Evolutionary conservation across 2,329 filamentous ascomycete genomes (phyloP).

Genomic region (Fusarium veterinarium): DNA sequence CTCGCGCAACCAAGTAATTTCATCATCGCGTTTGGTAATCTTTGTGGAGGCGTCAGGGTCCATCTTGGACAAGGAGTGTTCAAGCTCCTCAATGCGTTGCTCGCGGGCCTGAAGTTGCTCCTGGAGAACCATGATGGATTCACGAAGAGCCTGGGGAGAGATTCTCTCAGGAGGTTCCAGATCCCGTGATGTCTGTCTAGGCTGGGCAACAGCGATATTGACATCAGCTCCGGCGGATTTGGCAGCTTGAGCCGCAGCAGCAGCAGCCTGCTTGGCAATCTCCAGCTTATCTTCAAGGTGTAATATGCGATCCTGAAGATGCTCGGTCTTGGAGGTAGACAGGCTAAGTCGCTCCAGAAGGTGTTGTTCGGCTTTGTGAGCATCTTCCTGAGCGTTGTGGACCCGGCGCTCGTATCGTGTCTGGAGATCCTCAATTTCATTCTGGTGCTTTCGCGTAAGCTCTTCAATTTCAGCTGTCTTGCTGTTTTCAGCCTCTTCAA

Average conservation of each 20-base stretch:
- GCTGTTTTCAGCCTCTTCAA: slow-evolving; percentile 81
- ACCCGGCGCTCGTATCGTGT: slow-evolving; percentile 80
- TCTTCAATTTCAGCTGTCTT: slow-evolving; percentile 68
- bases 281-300: slow-evolving; percentile 92
- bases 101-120: slow-evolving; percentile 97
- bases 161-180: slow-evolving; percentile 81
- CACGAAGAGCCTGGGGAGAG: slow-evolving; percentile 91
- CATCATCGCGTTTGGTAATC: slow-evolving; percentile 90
- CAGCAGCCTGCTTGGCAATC: slow-evolving; percentile 87
- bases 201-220: slow-evolving; percentile 36
- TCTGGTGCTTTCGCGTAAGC: slow-evolving; percentile 69
- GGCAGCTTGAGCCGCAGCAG: slow-evolving; percentile 82
- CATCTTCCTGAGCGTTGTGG: slow-evolving; percentile 81
- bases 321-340: slow-evolving; percentile 84
- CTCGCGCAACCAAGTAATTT: slow-evolving; percentile 95
- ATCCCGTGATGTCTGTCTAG: slow-evolving; percentile 47
- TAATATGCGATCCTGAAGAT: slow-evolving; percentile 84
- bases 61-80: slow-evolving; percentile 73
- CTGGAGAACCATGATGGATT: slow-evolving; percentile 95
- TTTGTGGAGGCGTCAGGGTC: slow-evolving; percentile 84
- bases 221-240: slow-evolving; percentile 64
- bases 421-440: slow-evolving; percentile 79
- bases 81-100: slow-evolving; percentile 86
- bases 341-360: slow-evolving; percentile 84
- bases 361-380: slow-evolving; percentile 81